Conservation (phyloP, 129 eudicot species). For the Kitagawia praeruptora region DNA sequence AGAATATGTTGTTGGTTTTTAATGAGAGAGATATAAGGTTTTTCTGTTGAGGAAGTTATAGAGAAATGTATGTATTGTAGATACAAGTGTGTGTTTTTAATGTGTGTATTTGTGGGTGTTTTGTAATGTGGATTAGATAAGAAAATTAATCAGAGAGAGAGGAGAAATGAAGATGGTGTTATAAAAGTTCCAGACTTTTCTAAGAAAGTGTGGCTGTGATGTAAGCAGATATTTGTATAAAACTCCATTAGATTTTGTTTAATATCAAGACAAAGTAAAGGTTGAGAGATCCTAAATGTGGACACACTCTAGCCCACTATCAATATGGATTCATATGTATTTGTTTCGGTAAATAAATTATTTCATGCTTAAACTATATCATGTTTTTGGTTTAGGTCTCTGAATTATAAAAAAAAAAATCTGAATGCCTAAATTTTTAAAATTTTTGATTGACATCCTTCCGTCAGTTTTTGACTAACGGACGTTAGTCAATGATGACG, state of each 20-base stretch:
- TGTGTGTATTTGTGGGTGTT: neutral
- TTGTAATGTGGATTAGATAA: conserved; percentile 1
- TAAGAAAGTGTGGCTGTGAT: conserved; percentile 12
- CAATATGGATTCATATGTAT: neutral
- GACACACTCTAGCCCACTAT: neutral
- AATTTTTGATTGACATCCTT: too few relatives aligned
- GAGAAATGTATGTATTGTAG: neutral
- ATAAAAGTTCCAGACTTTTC: conserved; percentile 11
- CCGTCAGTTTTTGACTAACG: too few relatives aligned
- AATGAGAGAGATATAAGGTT: conserved; percentile 1
- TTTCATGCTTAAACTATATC: too few relatives aligned
- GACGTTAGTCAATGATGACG: too few relatives aligned
- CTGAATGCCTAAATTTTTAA: too few relatives aligned
- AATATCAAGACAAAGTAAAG: neutral
- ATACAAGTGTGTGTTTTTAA: neutral
- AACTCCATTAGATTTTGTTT: neutral
- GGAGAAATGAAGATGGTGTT: conserved; percentile 14
- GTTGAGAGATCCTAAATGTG: conserved; percentile 2
- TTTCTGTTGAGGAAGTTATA: conserved; percentile 7
- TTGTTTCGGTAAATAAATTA: too few relatives aligned
- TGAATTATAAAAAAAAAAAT: too few relatives aligned
- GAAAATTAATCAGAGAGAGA: conserved; percentile 9
- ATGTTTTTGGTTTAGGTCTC: too few relatives aligned
- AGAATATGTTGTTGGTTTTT: neutral
- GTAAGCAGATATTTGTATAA: neutral